Evolutionary conservation across 176 grass and related monocot species (phyloP), one percentile per base, ranked within the genome.

Genomic region (Miscanthus lutarioriparius): DNA sequence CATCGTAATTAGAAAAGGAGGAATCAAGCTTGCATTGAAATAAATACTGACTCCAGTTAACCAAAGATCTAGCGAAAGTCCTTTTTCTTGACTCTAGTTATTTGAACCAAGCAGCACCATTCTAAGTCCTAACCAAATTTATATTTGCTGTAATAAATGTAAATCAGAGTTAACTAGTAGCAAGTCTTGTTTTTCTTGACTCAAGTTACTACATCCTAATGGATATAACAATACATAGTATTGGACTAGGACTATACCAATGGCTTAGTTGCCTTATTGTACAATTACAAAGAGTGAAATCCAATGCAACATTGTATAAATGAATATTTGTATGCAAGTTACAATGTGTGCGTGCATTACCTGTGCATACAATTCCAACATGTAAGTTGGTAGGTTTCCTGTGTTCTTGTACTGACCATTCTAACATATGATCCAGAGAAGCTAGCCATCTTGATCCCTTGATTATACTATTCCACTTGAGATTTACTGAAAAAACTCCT

Each of bases 1-100:
- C 69, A 69, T 10, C 67, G 25, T 84, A 70, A 75, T 68, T 69
- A 74, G 6, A 61, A 69, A 85, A 25, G 77, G 76, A 83, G 56
- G 49, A 51, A 76, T 85, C 77, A 70, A 81, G 82, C 43, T 70
- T 69, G 22, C 22, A 19, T 14, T 79, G 81, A 45, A 72, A 33
- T 20, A 79, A 67, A 11, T 53, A 9, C 26, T 26, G 26, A 16
- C 51, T 66, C 39, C 8, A 44, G n/a, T 47, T 14, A 47, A 81
- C 30, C 4, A 28, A 70, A 56, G 45, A 30, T 27, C n/a, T n/a
- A n/a, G n/a, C n/a, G n/a, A n/a, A n/a, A n/a, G n/a, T n/a, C n/a
- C n/a, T n/a, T n/a, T n/a, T 70, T 39, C 35, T 70, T 39, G 19
- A 39, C 36, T 38, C 33, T 10, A 37, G 66, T 69, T 69, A 69